These are phyloP conservation scores for Gonapodya sp. DNA, from an alignment of 192 early-diverging fungal genomes.

Conservation along the genomic window DNA sequence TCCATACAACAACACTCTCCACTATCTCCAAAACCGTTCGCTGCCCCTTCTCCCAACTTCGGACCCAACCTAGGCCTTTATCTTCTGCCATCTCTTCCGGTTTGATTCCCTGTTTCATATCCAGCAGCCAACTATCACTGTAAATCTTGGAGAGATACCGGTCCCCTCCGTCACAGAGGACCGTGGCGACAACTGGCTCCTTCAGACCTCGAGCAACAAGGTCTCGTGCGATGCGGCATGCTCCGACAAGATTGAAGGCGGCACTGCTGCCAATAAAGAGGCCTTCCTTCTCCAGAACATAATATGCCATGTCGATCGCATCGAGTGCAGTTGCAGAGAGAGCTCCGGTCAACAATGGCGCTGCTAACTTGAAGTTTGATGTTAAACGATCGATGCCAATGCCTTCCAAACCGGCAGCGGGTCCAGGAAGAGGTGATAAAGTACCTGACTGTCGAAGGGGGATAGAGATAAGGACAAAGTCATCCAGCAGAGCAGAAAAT, in stretches of 20 bases:
- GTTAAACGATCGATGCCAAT: conserved; percentile 95
- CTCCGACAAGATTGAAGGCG: conserved; percentile 88
- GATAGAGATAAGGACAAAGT: no score
- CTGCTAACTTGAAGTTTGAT: conserved; percentile 72
- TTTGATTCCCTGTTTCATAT: neutral
- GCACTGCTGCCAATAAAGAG: conserved; percentile 86
- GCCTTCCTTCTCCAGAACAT: conserved; percentile 27
- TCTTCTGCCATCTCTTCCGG: conserved; percentile 4
- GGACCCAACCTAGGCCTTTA: neutral
- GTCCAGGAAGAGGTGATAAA: conserved; percentile 55
- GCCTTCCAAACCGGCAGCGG: conserved; percentile 80
- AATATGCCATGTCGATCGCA: conserved; percentile 59
- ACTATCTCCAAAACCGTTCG: neutral
- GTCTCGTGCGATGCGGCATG: conserved; percentile 78
- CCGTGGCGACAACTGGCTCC: conserved; percentile 53
- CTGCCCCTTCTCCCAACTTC: neutral
- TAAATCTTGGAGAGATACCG: conserved; percentile 73
- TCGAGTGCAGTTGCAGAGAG: conserved; percentile 70
- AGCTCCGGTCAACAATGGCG: conserved; percentile 73
- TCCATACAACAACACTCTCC: neutral
- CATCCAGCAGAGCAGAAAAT: neutral
- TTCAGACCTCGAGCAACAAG: conserved; percentile 37
- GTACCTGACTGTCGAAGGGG: conserved; percentile 32
- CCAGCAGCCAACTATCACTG: conserved; percentile 23
- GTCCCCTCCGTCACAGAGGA: conserved; percentile 84